Percentiles rank a stretch among this genome's conserved stretches.
Conservation (phyloP, 352 stramenopile species). For the Poterioochromonas sp. region DNA sequence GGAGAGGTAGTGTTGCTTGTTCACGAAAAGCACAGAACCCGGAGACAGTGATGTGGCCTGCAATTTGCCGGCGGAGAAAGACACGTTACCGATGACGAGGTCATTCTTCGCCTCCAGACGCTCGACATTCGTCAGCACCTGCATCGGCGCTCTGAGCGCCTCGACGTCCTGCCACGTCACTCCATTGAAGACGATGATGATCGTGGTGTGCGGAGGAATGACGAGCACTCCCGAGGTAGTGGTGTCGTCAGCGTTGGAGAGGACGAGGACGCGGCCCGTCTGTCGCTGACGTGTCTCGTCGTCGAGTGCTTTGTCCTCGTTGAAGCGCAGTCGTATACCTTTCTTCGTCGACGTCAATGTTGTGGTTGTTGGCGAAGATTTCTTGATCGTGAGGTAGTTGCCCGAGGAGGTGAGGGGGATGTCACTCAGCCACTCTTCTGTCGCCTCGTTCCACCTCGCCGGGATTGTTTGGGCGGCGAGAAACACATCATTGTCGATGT, state of each 20-base stretch:
- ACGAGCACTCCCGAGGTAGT: not conserved
- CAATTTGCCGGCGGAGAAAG: not conserved
- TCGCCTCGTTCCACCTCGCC: no score
- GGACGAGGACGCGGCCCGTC: not conserved
- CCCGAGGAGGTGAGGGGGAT: no score
- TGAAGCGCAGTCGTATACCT: not conserved
- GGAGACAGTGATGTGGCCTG: not conserved
- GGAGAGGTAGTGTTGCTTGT: not conserved
- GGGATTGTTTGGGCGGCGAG: no score
- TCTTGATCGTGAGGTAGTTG: not conserved
- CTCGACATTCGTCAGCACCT: not conserved
- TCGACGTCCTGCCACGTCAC: not conserved
- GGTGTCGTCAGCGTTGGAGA: not conserved
- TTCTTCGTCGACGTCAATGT: not conserved
- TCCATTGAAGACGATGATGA: not conserved
- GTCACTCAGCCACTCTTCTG: not conserved
- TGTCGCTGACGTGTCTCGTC: not conserved
- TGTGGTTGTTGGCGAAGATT: not conserved
- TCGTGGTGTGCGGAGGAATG: not conserved
- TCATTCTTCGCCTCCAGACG: conserved; percentile 1
- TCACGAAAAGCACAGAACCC: not conserved
- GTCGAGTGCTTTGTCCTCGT: no score
- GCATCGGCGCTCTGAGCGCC: not conserved
- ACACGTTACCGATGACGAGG: conserved; percentile 14
- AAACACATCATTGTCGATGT: no score